Evolutionary conservation across 495 filamentous ascomycete genomes (phyloP), one percentile per base, ranked within the genome.

Genomic region (Trichoderma parareesei): DNA sequence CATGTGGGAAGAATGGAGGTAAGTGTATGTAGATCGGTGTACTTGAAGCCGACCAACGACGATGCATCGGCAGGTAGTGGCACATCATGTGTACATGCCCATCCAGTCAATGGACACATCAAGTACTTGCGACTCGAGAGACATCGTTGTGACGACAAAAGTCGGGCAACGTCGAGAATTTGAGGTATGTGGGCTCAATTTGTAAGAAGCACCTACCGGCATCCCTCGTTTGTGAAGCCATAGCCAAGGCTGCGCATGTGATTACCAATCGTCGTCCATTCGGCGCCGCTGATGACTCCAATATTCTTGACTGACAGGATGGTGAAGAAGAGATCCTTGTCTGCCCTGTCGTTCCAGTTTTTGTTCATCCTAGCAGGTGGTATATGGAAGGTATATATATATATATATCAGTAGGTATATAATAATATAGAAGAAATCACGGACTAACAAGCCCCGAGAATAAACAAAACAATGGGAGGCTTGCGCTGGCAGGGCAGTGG

Each of bases 251-350:
- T 69, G 57, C 79, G 76, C 79, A 82, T 81, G 62, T 78, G 73
- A 67, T 79, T 80, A 60, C 79, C 79, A 48, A 82, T 82, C 11
- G 77, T 81, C 16, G 73, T 76, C 79, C 79, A 82, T 76, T 82
- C 79, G 18, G 73, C 68, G 53, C 79, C 79, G 73, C 79, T 82
- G 72, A 82, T 82, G 69, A 81, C 76, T 64, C 79, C 79, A 38
- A 82, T 81, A 66, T 81, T 79, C 71, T 82, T 82, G 57, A 82
- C 79, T 4, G 76, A 79, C n/a, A 82, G 71, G 57, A 82, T 82
- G 62, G 79, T 81, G 67, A 82, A 82, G 72, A 81, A 82, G 53
- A 82, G 74, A 67, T 82, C 79, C 65, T 81, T 81, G 66, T 82
- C 79, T 61, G 79, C 79, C 63, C 78, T 72, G 69, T 82, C 79